A percentile compares a stretch with the other conserved stretches of the same genome.
Evolutionary conservation across 2,329 filamentous ascomycete genomes (phyloP).

Genomic region (Penicillium aurantiogriseum): DNA sequence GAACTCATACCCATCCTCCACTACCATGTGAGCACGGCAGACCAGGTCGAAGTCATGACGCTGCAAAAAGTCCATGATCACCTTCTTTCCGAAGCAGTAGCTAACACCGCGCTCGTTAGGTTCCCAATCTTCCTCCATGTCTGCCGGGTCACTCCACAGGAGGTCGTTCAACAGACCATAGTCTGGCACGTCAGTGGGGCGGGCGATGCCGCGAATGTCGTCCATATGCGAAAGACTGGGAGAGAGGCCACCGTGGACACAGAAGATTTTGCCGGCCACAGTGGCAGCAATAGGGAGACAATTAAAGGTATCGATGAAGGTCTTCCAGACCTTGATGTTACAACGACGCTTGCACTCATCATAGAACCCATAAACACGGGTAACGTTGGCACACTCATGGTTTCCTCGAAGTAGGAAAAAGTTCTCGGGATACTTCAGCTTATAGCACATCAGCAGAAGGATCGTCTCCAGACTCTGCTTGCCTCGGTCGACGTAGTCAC

Average conservation of each 20-base stretch:
- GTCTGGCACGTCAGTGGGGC: conserved; percentile 94
- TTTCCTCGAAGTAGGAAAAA: conserved; percentile 94
- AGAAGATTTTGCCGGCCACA: conserved; percentile 96
- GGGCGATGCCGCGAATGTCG: conserved; percentile 91
- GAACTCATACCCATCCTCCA: conserved; percentile 98
- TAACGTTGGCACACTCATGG: conserved; percentile 96
- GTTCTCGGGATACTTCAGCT: conserved; percentile 95
- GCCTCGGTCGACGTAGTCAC: conserved; percentile 93
- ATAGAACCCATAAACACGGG: conserved; percentile 94
- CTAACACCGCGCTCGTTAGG: conserved; percentile 95
- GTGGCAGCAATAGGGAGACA: conserved; percentile 93
- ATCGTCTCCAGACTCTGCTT: conserved; percentile 97
- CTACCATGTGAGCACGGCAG: conserved; percentile 97
- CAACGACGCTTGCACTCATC: conserved; percentile 95
- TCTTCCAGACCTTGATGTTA: conserved; percentile 98
- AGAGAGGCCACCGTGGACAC: conserved; percentile 90
- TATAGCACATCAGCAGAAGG: conserved; percentile 87
- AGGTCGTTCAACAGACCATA: conserved; percentile 94
- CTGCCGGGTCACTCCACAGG: conserved; percentile 94
- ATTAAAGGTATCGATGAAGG: conserved; percentile 95
- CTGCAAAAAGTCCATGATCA: conserved; percentile 93
- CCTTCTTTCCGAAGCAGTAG: conserved; percentile 97
- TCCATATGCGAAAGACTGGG: conserved; percentile 95
- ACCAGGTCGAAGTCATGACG: conserved; percentile 96
- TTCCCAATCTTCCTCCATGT: conserved; percentile 98